Percentiles rank a stretch among this genome's conserved stretches.
Evolutionary conservation across 2,329 filamentous ascomycete species (phyloP).

Genomic region (Neofusicoccum umdonicola): DNA sequence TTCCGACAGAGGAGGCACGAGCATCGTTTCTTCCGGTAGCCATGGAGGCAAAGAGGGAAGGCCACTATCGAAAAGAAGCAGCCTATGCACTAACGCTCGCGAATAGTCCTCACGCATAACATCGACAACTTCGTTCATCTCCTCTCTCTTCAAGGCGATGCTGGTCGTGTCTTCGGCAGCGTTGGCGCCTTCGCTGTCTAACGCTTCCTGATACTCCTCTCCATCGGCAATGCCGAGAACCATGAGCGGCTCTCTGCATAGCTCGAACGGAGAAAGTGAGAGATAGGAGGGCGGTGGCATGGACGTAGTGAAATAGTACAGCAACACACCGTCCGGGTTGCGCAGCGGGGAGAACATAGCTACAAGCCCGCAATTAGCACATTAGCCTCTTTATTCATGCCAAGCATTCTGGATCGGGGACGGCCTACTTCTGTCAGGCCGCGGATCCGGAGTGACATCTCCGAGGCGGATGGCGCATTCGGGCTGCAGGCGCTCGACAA

Average conservation of each 20-base stretch:
- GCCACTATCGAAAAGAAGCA: constrained; percentile 70
- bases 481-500: constrained; percentile 72
- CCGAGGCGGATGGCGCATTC: constrained; percentile 81
- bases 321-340: constrained; percentile 79
- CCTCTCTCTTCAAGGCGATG: constrained; percentile 18
- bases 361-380: constrained; percentile 41
- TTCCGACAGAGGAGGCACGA: constrained; percentile 66
- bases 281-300: constrained; percentile 76
- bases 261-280: constrained; percentile 81
- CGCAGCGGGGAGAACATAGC: constrained; percentile 92
- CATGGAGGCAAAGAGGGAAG: constrained; percentile 36
- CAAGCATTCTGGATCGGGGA: constrained; percentile 18
- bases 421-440: constrained; percentile 77
- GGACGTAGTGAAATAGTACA: constrained; percentile 84
- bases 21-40: constrained; percentile 63
- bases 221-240: constrained; percentile 86
- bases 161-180: constrained; percentile 25
- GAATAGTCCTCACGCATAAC: constrained; percentile 70
- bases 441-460: constrained; percentile 80
- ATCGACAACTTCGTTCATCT: constrained; percentile 62
- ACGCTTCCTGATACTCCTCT: constrained; percentile 60
- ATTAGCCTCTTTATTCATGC: not conserved
- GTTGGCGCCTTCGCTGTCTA: constrained; percentile 30
- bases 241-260: constrained; percentile 79
- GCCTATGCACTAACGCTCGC: constrained; percentile 72